Evolutionary conservation across 2,329 filamentous ascomycete genomes (phyloP), one percentile per base, ranked within the genome.

Genomic region (Trichoderma citrinoviride): DNA sequence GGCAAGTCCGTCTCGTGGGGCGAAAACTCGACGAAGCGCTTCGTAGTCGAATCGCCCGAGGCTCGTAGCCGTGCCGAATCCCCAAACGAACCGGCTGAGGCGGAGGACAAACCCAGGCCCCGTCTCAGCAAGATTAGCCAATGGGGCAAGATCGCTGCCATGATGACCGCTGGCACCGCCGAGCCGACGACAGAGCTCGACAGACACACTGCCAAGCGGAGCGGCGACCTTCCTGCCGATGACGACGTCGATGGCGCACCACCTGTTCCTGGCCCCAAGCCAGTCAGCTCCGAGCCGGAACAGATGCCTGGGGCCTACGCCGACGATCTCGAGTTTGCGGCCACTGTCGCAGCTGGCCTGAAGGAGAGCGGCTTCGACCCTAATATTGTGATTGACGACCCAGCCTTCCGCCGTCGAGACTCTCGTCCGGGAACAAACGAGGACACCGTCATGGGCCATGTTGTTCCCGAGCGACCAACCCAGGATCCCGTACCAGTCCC

Each of bases 331-430:
- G 87, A 87, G 58, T 92, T 92, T 69, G 86, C 87, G 7, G 90
- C 89, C 29, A 86, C 85, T 3, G 77, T 92, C 53, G 88, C 89
- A 65, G 90, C 89, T 54, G 88, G 87, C 1, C 80, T 91, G 55
- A 78, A 88, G 71, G 83, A 87, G n/a, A 85, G 87, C 52, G 90
- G 90, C 0, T 92, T 92, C 68, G 84, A 91, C 70, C 85, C 88
- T 5, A 83, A 89, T 46, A 86, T 92, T 65, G 86, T 92, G 52
- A 88, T 90, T 41, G 80, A 90, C 52, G 83, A 92, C 69, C 84
- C 86, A 0, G 78, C 75, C 1, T 92, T 87, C 71, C 85, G 85
- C 68, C 82, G 81, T 57, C 86, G 89, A 29, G 83, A 86, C 61
- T 89, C 87, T 1, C 86, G 88, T 7, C 86, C 87, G 4, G 83